These are phyloP conservation scores for Heritiera fomes DNA, from an alignment of 345 rosid genomes.

Conservation along the genomic window DNA sequence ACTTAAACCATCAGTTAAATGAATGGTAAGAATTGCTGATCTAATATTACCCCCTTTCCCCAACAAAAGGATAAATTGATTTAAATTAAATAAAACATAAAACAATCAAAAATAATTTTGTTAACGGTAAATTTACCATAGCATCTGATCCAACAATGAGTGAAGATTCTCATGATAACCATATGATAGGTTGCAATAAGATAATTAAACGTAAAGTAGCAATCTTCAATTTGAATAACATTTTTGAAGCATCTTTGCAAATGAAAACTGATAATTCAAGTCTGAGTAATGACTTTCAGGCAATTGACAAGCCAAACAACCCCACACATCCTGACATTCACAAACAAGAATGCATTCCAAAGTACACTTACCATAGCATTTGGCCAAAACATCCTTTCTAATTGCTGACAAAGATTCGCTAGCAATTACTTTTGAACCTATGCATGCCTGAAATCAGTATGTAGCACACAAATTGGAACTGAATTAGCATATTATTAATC, in stretches of 20 bases:
- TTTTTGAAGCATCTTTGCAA: neutral
- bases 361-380: conserved; percentile 79
- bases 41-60: neutral
- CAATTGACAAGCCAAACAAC: neutral
- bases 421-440: conserved; percentile 94
- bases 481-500: conserved; percentile 3
- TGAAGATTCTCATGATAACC: neutral
- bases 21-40: neutral
- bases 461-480: neutral
- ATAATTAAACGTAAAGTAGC: neutral
- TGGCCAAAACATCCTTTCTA: conserved; percentile 96
- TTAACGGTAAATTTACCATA: neutral
- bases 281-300: neutral
- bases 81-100: neutral
- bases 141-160: neutral
- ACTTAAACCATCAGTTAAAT: neutral
- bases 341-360: conserved; percentile 15
- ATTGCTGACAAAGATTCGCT: conserved; percentile 91
- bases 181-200: neutral
- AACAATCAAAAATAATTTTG: neutral
- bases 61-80: neutral
- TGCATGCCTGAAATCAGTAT: conserved; percentile 75
- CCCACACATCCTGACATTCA: neutral
- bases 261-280: neutral
- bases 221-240: neutral